Conservation (phyloP, 2,329 filamentous ascomycete species). For the Talaromyces sp. region DNA sequence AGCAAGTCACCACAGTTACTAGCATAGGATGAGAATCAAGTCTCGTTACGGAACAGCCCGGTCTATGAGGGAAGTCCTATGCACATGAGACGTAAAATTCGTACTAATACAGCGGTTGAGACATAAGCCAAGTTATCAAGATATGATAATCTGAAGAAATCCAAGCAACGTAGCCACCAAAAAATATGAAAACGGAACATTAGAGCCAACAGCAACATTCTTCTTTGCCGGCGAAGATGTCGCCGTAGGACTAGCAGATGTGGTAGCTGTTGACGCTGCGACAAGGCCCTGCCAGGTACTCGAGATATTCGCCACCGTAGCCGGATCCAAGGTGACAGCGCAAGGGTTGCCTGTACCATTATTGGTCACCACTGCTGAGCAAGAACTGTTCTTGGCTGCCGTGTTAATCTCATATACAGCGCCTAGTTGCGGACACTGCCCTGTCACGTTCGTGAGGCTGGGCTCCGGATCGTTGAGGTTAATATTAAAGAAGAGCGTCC, state of each 20-base stretch:
- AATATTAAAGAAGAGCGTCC: constrained; percentile 9
- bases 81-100: background rate
- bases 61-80: background rate
- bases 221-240: background rate
- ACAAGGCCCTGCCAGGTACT: constrained; percentile 1
- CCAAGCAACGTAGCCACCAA: background rate
- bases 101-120: background rate
- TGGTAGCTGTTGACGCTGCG: background rate
- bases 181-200: background rate
- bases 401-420: constrained; percentile 5
- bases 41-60: too few relatives aligned
- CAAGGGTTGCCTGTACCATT: background rate
- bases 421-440: constrained; percentile 7
- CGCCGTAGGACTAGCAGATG: background rate
- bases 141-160: constrained; percentile 2
- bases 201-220: background rate
- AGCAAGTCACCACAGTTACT: too few relatives aligned
- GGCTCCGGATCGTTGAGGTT: constrained; percentile 4
- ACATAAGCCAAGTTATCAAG: background rate
- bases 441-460: background rate
- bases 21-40: too few relatives aligned
- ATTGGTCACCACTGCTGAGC: constrained; percentile 6
- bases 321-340: background rate
- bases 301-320: constrained; percentile 4
- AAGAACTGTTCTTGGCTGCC: background rate